Conservation (phyloP, 345 rosid species). For the Linum lewisii region DNA sequence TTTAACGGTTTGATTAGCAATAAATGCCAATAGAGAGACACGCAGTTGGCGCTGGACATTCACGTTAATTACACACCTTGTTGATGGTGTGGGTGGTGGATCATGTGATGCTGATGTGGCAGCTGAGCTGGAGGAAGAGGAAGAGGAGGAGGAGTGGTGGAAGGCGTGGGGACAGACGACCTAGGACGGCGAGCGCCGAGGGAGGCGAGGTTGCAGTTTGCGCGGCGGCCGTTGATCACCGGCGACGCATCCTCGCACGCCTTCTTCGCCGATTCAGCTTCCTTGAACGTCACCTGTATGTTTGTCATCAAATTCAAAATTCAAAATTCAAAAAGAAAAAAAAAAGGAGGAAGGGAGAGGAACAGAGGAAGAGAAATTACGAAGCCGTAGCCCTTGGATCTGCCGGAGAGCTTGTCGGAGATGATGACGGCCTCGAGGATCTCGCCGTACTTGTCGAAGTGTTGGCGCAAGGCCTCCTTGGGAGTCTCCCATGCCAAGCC, state of each 20-base stretch:
- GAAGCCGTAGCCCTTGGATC: conserved; percentile 99
- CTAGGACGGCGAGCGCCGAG: conserved; percentile 82
- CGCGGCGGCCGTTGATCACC: conserved; percentile 83
- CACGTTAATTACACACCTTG: conserved; percentile 33
- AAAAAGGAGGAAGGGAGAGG: too few relatives aligned
- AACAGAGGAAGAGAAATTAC: conserved; percentile 21
- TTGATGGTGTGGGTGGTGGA: conserved; percentile 8
- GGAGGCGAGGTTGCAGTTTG: conserved; percentile 90
- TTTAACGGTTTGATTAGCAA: neutral
- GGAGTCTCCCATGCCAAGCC: conserved; percentile 97
- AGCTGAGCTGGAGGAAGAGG: neutral
- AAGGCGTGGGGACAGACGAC: conserved; percentile 21
- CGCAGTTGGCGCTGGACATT: too few relatives aligned
- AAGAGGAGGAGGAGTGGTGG: conserved; percentile 15
- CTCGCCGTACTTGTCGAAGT: conserved; percentile 83
- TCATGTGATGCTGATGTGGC: neutral
- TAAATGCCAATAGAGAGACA: too few relatives aligned
- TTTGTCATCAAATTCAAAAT: conserved; percentile 4
- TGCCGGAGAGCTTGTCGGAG: conserved; percentile 76
- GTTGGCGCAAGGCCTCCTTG: conserved; percentile 70
- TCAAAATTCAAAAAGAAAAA: neutral
- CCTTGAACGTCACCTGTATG: conserved; percentile 75
- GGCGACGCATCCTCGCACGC: conserved; percentile 89
- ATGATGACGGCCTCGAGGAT: conserved; percentile 94
- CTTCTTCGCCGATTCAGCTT: conserved; percentile 68